Percentiles rank a stretch among this genome's conserved stretches.
phyloP scores from a whole-genome alignment of 2,329 filamentous ascomycete genomes.

The Epichloe uncinata region DNA sequence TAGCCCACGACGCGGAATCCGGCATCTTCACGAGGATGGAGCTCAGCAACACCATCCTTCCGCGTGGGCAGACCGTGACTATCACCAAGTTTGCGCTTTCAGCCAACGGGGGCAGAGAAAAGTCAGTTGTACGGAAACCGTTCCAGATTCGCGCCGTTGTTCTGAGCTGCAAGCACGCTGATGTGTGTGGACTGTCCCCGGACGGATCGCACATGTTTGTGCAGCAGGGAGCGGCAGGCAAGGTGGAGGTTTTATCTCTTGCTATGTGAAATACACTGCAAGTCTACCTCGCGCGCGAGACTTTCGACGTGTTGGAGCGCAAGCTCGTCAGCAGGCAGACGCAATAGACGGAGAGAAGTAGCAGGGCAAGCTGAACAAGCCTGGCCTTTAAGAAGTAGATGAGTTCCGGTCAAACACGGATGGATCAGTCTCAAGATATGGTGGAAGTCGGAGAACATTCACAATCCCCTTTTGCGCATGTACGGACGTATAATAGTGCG shows the following conservation, averaged over 20 bases:
- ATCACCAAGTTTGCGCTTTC: slow-evolving; percentile 4
- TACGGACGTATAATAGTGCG: no score
- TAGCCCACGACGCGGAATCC: not conserved
- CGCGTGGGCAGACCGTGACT: slow-evolving; percentile 2
- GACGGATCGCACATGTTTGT: slow-evolving; percentile 4
- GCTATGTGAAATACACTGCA: not conserved
- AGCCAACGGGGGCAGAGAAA: slow-evolving; percentile 3
- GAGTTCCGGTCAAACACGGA: no score
- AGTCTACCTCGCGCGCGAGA: no score
- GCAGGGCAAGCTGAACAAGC: no score
- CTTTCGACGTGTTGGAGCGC: no score
- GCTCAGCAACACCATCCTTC: not conserved
- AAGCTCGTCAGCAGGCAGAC: no score
- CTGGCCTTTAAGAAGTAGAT: no score
- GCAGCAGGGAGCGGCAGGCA: not conserved
- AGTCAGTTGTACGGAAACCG: slow-evolving; percentile 1
- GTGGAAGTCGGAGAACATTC: no score
- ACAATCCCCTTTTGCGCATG: no score
- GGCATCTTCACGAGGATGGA: slow-evolving; percentile 4
- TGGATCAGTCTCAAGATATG: no score
- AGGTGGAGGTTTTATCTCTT: slow-evolving; percentile 2
- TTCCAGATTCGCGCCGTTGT: slow-evolving; percentile 2
- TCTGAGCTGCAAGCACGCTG: not conserved
- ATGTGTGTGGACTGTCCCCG: slow-evolving; percentile 2
- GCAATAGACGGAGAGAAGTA: no score